Evolutionary conservation across 495 filamentous ascomycete species (phyloP).

Genomic region (Cetradonia linearis): DNA sequence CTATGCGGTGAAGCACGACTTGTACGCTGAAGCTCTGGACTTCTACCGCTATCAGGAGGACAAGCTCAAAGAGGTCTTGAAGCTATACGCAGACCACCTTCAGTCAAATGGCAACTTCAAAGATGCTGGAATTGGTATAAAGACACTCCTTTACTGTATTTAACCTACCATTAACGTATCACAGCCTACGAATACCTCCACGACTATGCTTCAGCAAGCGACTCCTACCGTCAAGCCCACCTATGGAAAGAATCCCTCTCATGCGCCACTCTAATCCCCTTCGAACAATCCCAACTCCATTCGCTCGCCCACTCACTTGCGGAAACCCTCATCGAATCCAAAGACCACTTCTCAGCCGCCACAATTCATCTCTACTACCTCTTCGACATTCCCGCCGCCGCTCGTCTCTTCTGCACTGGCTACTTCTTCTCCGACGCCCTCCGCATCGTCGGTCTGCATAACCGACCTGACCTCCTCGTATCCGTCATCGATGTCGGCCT

Average conservation of each 20-base stretch:
- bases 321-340: slow-evolving; percentile 63
- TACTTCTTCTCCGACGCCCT: slow-evolving; percentile 77
- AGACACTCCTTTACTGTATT: neutral
- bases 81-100: slow-evolving; percentile 69
- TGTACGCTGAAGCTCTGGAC: slow-evolving; percentile 67
- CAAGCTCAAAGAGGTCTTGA: slow-evolving; percentile 51
- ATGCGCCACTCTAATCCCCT: slow-evolving; percentile 54
- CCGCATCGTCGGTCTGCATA: slow-evolving; percentile 49
- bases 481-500: slow-evolving; percentile 66
- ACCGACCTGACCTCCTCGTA: slow-evolving; percentile 37
- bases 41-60: slow-evolving; percentile 73
- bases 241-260: slow-evolving; percentile 87
- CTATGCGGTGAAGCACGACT: slow-evolving; percentile 67
- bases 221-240: slow-evolving; percentile 69
- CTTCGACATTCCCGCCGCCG: slow-evolving; percentile 53
- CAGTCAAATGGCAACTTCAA: slow-evolving; percentile 61
- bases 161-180: neutral
- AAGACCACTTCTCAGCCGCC: slow-evolving; percentile 71
- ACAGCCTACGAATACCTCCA: slow-evolving; percentile 77
- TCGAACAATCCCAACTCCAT: slow-evolving; percentile 45
- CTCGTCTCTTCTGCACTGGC: slow-evolving; percentile 66
- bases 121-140: slow-evolving; percentile 64
- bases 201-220: slow-evolving; percentile 58
- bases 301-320: slow-evolving; percentile 58
- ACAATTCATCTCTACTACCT: slow-evolving; percentile 75